Conservation (phyloP, 2,329 filamentous ascomycete genomes). For the Talaromyces sp. region DNA sequence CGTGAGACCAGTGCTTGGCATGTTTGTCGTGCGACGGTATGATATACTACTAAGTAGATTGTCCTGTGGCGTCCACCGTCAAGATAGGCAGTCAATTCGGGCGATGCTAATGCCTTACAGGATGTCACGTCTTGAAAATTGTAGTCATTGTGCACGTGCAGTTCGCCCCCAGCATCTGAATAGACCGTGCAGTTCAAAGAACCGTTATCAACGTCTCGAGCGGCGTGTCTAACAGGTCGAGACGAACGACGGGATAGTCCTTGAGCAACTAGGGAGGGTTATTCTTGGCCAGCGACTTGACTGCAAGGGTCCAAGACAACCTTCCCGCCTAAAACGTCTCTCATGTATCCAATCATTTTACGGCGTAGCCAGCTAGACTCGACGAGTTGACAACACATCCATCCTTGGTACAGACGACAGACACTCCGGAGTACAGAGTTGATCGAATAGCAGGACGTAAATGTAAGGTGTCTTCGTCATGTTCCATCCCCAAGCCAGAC, state of each 20-base stretch:
- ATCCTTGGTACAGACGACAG: not conserved
- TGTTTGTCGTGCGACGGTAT: not conserved
- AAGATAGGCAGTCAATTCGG: not conserved
- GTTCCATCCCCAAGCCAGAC: not conserved
- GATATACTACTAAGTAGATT: not conserved
- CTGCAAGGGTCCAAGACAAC: slow-evolving; percentile 4
- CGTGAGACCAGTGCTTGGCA: not conserved
- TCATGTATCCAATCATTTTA: not conserved
- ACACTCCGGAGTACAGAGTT: not conserved
- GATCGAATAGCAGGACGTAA: not conserved
- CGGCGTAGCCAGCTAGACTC: not conserved
- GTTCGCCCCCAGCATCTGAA: not conserved
- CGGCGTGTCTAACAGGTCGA: not conserved
- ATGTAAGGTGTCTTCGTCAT: not conserved
- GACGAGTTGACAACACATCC: not conserved
- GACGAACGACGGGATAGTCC: not conserved
- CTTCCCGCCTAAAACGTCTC: not conserved
- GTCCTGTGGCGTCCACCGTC: not conserved
- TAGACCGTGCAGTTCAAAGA: not conserved
- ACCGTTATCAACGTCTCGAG: not conserved
- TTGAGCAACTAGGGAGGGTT: not conserved
- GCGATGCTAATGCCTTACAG: not conserved
- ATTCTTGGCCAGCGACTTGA: not conserved
- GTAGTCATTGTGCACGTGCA: not conserved
- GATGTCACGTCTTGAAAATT: not conserved